These are phyloP conservation scores for Roridomyces roridus DNA, from an alignment of 768 basidiomycete species.

Conservation along the genomic window DNA sequence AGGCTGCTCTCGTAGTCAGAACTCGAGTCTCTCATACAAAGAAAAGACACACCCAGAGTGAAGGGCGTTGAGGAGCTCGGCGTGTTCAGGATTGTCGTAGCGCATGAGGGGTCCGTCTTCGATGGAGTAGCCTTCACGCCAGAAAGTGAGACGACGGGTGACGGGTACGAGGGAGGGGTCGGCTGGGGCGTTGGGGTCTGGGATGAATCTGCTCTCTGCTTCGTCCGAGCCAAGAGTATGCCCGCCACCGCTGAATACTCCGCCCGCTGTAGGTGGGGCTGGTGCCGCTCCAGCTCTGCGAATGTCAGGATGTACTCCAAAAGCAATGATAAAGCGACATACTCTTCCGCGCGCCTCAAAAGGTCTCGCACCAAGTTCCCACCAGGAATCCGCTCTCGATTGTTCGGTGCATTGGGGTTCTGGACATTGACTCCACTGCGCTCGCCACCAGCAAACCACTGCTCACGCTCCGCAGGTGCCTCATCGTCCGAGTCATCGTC, in stretches of 20 bases:
- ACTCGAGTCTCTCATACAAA: neutral
- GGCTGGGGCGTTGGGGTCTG: constrained; percentile 64
- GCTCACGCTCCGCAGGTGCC: constrained; percentile 59
- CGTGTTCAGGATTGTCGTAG: constrained; percentile 81
- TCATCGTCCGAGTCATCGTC: constrained; percentile 49
- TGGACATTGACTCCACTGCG: constrained; percentile 90
- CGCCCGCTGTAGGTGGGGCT: constrained; percentile 17
- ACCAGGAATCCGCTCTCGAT: constrained; percentile 45
- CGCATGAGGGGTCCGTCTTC: constrained; percentile 87
- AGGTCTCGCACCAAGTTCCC: constrained; percentile 73
- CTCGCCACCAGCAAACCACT: constrained; percentile 95
- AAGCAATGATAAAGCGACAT: constrained; percentile 32
- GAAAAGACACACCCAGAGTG: constrained; percentile 68
- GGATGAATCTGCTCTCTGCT: constrained; percentile 75
- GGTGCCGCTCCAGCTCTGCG: constrained; percentile 45
- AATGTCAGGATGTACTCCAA: constrained; percentile 20
- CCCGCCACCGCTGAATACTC: constrained; percentile 75
- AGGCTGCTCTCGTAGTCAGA: constrained; percentile 47
- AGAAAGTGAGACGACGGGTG: constrained; percentile 84
- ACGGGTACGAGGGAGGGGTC: constrained; percentile 58
- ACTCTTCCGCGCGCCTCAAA: constrained; percentile 84
- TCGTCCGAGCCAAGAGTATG: constrained; percentile 91
- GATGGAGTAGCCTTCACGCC: constrained; percentile 92
- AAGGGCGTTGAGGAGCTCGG: constrained; percentile 74
- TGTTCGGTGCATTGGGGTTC: constrained; percentile 68